These are phyloP conservation scores for Backusella macrospora DNA, from an alignment of 192 early-diverging fungal species.

Conservation along the genomic window DNA sequence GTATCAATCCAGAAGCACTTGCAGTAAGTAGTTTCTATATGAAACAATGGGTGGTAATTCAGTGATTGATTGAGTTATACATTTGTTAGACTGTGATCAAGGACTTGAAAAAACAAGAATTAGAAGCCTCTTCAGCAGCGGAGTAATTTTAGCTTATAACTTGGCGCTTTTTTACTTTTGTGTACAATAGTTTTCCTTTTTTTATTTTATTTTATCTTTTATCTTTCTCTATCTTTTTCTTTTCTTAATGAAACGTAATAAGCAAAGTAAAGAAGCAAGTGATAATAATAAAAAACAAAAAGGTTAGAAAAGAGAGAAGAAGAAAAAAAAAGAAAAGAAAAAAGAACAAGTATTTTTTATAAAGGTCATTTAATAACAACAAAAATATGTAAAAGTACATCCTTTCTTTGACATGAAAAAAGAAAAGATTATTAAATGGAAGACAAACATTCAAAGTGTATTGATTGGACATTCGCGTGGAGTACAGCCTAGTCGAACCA, in stretches of 20 bases:
- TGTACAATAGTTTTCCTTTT: too few species aligned
- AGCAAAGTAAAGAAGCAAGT: background rate
- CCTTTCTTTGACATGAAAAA: conserved; percentile 24
- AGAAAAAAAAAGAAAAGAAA: too few species aligned
- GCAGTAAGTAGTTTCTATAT: conserved; percentile 43
- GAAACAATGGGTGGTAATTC: too few species aligned
- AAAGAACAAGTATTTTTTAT: background rate
- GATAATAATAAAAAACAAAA: conserved; percentile 19
- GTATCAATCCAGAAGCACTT: conserved; percentile 81
- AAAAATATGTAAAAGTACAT: background rate
- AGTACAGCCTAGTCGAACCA: conserved; percentile 12
- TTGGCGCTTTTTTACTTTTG: too few species aligned
- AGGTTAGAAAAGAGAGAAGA: background rate
- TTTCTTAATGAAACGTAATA: conserved; percentile 16
- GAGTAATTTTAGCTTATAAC: too few species aligned
- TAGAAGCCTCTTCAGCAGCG: too few species aligned
- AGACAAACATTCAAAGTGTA: background rate
- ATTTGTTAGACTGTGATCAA: too few species aligned
- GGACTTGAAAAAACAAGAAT: too few species aligned
- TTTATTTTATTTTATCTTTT: background rate
- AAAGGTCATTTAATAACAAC: background rate
- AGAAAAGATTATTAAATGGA: conserved; percentile 5
- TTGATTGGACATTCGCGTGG: conserved; percentile 8
- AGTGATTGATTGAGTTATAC: too few species aligned
- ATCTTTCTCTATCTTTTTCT: background rate